These are phyloP conservation scores for Paulownia fortunei DNA, from an alignment of 257 asterid species.

Conservation along the genomic window DNA sequence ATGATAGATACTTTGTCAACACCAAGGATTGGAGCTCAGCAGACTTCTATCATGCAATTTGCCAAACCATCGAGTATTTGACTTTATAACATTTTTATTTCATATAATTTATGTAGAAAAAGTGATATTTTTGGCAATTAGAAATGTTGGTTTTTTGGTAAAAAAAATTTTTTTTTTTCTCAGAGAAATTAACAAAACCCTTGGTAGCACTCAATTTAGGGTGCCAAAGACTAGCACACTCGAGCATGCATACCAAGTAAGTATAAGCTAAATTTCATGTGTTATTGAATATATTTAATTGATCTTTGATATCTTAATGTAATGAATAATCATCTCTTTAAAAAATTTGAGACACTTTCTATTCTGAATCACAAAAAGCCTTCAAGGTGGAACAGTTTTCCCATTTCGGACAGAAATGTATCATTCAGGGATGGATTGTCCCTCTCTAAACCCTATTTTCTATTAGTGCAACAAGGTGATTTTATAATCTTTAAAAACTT, in stretches of 20 bases:
- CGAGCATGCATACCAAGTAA: conserved; percentile 48
- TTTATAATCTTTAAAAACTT: too few relatives aligned
- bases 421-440: too few relatives aligned
- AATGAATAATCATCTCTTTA: too few relatives aligned
- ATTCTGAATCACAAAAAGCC: too few relatives aligned
- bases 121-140: neutral
- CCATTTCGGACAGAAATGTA: neutral
- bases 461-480: too few relatives aligned
- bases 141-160: neutral
- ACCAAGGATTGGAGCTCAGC: conserved; percentile 45
- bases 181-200: conserved; percentile 69
- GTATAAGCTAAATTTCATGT: neutral
- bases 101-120: neutral
- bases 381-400: neutral
- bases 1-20: conserved; percentile 48
- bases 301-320: too few relatives aligned
- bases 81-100: neutral
- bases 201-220: conserved; percentile 69
- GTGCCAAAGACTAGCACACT: conserved; percentile 55
- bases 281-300: too few relatives aligned
- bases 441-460: too few relatives aligned
- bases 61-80: conserved; percentile 69
- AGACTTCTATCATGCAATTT: conserved; percentile 71
- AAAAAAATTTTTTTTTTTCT: neutral
- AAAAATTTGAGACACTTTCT: too few relatives aligned